Evolutionary conservation across 1,284 basidiomycete species (phyloP).

Genomic region (Ustilago sp.): DNA sequence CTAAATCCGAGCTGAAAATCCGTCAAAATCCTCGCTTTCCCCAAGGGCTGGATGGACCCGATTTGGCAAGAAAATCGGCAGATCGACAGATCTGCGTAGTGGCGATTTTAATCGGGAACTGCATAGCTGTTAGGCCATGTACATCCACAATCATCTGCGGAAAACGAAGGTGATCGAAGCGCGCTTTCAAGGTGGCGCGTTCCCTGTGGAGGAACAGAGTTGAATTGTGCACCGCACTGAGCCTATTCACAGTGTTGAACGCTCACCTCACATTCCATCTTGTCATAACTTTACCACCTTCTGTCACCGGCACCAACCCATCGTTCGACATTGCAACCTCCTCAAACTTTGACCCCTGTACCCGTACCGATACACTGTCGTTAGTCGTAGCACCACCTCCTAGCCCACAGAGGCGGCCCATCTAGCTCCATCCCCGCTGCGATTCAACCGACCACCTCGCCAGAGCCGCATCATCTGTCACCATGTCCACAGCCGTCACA

Average conservation of each 20-base stretch:
- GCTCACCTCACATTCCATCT: neutral
- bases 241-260: neutral
- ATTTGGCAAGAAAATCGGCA: neutral
- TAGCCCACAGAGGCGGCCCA: neutral
- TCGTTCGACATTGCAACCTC: neutral
- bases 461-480: neutral
- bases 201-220: constrained; percentile 35
- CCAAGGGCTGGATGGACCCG: neutral
- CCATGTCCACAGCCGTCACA: constrained; percentile 48
- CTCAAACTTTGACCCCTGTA: neutral
- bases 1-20: constrained; percentile 25
- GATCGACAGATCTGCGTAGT: neutral
- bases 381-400: neutral
- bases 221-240: neutral
- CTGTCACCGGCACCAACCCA: neutral
- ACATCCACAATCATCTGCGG: neutral
- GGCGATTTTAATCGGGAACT: neutral
- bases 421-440: neutral
- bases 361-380: neutral
- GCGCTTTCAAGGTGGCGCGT: constrained; percentile 38
- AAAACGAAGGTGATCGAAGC: constrained; percentile 28
- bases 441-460: neutral
- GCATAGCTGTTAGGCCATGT: neutral
- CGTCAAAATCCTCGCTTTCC: constrained; percentile 2
- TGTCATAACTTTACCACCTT: neutral